Percentiles rank a stretch among this genome's conserved stretches.
Evolutionary conservation across 768 basidiomycete genomes (phyloP).

Genomic region (Boletellus ananiceps): DNA sequence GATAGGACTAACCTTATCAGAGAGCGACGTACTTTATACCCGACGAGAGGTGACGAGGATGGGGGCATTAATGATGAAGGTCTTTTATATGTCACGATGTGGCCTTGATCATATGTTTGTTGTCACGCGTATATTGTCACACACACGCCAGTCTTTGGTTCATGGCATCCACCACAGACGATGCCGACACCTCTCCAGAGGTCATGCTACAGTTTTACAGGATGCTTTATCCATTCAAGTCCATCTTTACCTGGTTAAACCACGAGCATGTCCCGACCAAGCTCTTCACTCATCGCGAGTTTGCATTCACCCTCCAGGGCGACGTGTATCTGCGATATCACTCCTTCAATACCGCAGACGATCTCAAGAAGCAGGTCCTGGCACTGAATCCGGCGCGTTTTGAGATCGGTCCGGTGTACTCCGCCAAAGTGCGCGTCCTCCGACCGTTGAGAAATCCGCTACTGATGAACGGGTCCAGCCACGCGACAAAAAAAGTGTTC

Average conservation of each 20-base stretch:
- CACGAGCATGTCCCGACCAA: slow-evolving; percentile 77
- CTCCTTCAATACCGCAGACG: slow-evolving; percentile 79
- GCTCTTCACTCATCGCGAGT: slow-evolving; percentile 91
- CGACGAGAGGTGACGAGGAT: no score
- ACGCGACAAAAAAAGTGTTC: slow-evolving; percentile 80
- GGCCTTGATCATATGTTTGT: slow-evolving; percentile 8
- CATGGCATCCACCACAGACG: slow-evolving; percentile 15
- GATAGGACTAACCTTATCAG: no score
- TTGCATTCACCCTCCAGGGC: slow-evolving; percentile 86
- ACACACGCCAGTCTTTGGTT: slow-evolving; percentile 2
- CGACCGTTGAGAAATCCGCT: not conserved
- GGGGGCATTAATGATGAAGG: no score
- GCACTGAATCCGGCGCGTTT: slow-evolving; percentile 87
- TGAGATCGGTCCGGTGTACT: slow-evolving; percentile 95
- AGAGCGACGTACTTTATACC: no score
- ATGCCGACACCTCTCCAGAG: slow-evolving; percentile 43
- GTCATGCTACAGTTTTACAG: slow-evolving; percentile 80
- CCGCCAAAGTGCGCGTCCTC: slow-evolving; percentile 58
- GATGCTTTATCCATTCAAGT: slow-evolving; percentile 91
- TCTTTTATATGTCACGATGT: not conserved
- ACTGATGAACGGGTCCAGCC: slow-evolving; percentile 49
- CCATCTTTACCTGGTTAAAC: slow-evolving; percentile 92
- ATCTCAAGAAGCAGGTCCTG: slow-evolving; percentile 87
- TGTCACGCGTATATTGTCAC: slow-evolving; percentile 19
- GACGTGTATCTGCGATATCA: slow-evolving; percentile 95